Evolutionary conservation across 2,329 filamentous ascomycete species (phyloP).

Genomic region (Scedosporium aurantiacum): DNA sequence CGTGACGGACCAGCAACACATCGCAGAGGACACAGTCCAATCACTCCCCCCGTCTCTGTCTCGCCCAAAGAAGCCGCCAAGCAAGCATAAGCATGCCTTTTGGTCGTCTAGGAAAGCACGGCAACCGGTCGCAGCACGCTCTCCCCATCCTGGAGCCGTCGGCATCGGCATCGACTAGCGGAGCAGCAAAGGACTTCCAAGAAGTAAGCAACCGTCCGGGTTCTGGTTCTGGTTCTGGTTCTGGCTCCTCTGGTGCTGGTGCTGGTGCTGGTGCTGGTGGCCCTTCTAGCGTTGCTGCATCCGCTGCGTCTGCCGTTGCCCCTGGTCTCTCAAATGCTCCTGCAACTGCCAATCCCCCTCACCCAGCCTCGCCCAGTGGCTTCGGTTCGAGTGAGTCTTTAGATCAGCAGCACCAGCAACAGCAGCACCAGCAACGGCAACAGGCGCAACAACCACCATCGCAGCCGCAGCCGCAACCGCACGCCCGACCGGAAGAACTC

Average conservation of each 20-base stretch:
- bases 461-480: constrained; percentile 4
- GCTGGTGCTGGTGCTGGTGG: neutral
- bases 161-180: constrained; percentile 9
- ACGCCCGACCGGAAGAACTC: constrained; percentile 17
- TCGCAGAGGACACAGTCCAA: neutral
- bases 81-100: constrained; percentile 21
- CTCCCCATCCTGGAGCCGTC: constrained; percentile 26
- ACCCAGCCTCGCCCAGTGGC: constrained; percentile 1
- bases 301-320: neutral
- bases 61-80: neutral
- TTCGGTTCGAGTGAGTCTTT: constrained; percentile 4
- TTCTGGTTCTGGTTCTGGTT: neutral
- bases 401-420: constrained; percentile 16
- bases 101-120: constrained; percentile 42
- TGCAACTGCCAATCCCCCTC: neutral
- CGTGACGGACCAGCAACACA: neutral
- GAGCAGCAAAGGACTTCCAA: neutral
- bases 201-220: neutral
- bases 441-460: constrained; percentile 15
- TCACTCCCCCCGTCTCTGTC: too few relatives aligned
- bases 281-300: neutral
- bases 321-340: neutral
- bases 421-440: constrained; percentile 19
- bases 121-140: constrained; percentile 46
- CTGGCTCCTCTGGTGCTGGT: neutral